Evolutionary conservation across 805 yeast species (phyloP).

Genomic region (Lachancea mirantina): DNA sequence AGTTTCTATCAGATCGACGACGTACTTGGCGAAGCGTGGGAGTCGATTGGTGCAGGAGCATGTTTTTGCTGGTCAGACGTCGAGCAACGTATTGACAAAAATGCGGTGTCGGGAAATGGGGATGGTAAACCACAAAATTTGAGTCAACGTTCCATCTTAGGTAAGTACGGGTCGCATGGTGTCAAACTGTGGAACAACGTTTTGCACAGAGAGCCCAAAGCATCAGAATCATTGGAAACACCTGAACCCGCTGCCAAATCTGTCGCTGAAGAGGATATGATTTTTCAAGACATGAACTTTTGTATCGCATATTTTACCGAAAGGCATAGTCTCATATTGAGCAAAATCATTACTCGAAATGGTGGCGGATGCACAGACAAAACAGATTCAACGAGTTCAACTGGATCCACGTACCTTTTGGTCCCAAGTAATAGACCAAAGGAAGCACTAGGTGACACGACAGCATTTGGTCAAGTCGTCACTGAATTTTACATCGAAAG

Average conservation of each 20-base stretch:
- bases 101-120: not conserved
- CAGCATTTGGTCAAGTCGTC: conserved; percentile 29
- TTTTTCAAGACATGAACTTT: conserved; percentile 16
- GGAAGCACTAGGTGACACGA: conserved; percentile 8
- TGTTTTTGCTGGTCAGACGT: conserved; percentile 24
- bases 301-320: conserved; percentile 15
- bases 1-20: conserved; percentile 28
- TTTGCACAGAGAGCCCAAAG: conserved; percentile 13
- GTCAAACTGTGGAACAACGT: conserved; percentile 26
- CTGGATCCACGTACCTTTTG: conserved; percentile 11
- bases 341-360: conserved; percentile 20
- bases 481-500: conserved; percentile 84
- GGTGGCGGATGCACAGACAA: conserved; percentile 15
- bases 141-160: conserved; percentile 10
- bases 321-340: conserved; percentile 17
- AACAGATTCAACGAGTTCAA: not conserved
- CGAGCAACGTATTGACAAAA: not conserved
- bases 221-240: not conserved
- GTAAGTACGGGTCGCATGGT: conserved; percentile 25
- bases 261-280: not conserved
- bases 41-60: conserved; percentile 30
- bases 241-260: conserved; percentile 1
- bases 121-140: not conserved
- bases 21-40: conserved; percentile 14
- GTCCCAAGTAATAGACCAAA: conserved; percentile 21